A percentile compares a stretch with the other conserved stretches of the same genome.
These are phyloP conservation scores for Termitomyces sp. DNA, from an alignment of 768 basidiomycete species.

Conservation along the genomic window DNA sequence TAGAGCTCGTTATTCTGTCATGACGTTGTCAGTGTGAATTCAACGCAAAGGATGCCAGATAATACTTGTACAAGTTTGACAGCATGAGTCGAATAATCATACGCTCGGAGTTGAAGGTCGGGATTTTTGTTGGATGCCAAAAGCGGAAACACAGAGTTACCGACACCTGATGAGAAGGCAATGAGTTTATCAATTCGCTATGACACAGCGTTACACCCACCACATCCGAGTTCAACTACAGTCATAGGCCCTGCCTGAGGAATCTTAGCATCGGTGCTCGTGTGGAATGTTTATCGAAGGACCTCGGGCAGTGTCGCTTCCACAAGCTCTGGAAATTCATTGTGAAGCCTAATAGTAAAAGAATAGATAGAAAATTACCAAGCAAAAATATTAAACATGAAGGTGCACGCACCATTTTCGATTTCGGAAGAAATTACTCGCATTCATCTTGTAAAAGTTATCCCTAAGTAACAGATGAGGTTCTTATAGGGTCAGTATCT, in stretches of 20 bases:
- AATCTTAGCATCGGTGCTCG: constrained; percentile 10
- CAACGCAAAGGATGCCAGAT: not conserved
- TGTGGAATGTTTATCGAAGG: constrained; percentile 6
- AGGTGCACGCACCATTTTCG: constrained; percentile 65
- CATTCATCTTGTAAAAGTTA: constrained; percentile 84
- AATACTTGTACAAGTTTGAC: constrained; percentile 83
- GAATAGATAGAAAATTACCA: not conserved
- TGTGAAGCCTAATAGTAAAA: constrained; percentile 56
- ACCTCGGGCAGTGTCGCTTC: constrained; percentile 65
- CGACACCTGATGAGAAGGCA: constrained; percentile 56
- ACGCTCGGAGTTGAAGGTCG: constrained; percentile 66
- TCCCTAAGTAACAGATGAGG: constrained; percentile 60
- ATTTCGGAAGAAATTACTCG: constrained; percentile 89
- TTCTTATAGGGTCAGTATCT: not conserved
- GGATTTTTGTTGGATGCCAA: constrained; percentile 82
- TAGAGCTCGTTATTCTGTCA: constrained; percentile 71
- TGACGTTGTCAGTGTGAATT: not conserved
- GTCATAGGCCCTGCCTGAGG: constrained; percentile 68
- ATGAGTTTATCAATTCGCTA: not conserved
- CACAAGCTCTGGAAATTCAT: constrained; percentile 92
- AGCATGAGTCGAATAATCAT: constrained; percentile 88
- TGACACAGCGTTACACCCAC: constrained; percentile 32
- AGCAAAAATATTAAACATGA: not conserved
- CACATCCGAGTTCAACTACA: constrained; percentile 90
- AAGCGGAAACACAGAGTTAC: constrained; percentile 92